These are phyloP conservation scores for Gautieria morchelliformis DNA, from an alignment of 768 basidiomycete genomes.

Conservation along the genomic window DNA sequence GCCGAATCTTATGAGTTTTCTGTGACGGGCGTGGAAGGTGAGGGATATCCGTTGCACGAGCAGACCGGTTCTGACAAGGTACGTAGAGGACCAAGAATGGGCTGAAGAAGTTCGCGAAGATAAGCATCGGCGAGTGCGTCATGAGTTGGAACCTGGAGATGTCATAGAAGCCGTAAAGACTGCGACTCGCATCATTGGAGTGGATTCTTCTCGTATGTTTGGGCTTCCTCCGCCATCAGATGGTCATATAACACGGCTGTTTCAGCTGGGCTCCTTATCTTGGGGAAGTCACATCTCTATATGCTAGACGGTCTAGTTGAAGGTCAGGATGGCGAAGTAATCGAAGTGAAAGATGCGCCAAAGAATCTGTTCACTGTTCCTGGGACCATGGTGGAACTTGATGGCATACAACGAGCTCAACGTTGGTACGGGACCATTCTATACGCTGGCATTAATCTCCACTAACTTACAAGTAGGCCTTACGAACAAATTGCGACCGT, in stretches of 20 bases:
- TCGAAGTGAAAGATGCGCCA: slow-evolving; percentile 81
- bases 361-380: slow-evolving; percentile 74
- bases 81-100: slow-evolving; percentile 39
- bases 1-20: slow-evolving; percentile 62
- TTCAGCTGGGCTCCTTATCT: slow-evolving; percentile 77
- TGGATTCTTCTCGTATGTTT: slow-evolving; percentile 83
- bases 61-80: neutral
- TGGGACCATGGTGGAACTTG: slow-evolving; percentile 72
- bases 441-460: neutral
- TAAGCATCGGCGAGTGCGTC: slow-evolving; percentile 78
- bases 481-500: slow-evolving; percentile 71
- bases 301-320: slow-evolving; percentile 87
- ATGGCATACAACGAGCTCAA: slow-evolving; percentile 70
- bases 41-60: slow-evolving; percentile 1
- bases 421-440: slow-evolving; percentile 52
- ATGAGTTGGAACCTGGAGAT: slow-evolving; percentile 83
- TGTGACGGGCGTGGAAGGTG: slow-evolving; percentile 54
- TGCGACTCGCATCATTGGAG: slow-evolving; percentile 79
- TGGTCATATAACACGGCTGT: neutral
- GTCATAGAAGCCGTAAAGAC: slow-evolving; percentile 82
- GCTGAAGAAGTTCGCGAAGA: slow-evolving; percentile 77
- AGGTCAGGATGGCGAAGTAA: slow-evolving; percentile 77
- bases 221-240: neutral
- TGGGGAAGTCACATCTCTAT: slow-evolving; percentile 78
- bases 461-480: slow-evolving; percentile 37